Evolutionary conservation across 768 basidiomycete genomes (phyloP).

Genomic region (Podaxis pistillaris): DNA sequence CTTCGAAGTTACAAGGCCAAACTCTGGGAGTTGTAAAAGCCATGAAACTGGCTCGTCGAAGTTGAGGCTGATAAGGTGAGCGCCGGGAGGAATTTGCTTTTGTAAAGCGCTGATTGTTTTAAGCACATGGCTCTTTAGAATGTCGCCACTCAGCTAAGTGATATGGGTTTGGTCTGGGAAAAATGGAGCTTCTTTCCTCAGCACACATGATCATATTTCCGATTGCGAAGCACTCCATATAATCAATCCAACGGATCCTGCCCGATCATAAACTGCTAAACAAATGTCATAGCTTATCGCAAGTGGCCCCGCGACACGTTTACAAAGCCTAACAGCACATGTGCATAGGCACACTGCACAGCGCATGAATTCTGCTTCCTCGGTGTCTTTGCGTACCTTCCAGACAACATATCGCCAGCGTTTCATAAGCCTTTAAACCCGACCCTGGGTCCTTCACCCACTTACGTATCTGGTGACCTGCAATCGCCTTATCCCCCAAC

Average conservation of each 20-base stretch:
- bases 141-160: too few relatives aligned
- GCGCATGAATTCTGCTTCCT: too few relatives aligned
- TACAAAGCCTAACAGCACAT: neutral
- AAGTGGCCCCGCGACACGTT: neutral
- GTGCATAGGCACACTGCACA: too few relatives aligned
- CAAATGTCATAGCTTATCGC: neutral
- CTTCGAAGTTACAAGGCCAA: neutral
- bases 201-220: neutral
- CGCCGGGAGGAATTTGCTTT: neutral
- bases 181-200: neutral
- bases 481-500: neutral
- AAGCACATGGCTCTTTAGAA: too few relatives aligned
- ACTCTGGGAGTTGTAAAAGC: neutral
- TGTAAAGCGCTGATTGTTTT: too few relatives aligned
- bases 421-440: neutral
- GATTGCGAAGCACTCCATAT: neutral
- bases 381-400: too few relatives aligned
- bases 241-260: neutral
- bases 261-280: neutral
- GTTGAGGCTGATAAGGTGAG: neutral
- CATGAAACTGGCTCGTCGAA: neutral
- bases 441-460: neutral
- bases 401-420: neutral
- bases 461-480: constrained; percentile 4
- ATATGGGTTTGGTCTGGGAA: neutral